A percentile compares a stretch with the other conserved stretches of the same genome.
These are phyloP conservation scores for Catunica adiposa DNA, from an alignment of 2,329 filamentous ascomycete species.

Conservation along the genomic window DNA sequence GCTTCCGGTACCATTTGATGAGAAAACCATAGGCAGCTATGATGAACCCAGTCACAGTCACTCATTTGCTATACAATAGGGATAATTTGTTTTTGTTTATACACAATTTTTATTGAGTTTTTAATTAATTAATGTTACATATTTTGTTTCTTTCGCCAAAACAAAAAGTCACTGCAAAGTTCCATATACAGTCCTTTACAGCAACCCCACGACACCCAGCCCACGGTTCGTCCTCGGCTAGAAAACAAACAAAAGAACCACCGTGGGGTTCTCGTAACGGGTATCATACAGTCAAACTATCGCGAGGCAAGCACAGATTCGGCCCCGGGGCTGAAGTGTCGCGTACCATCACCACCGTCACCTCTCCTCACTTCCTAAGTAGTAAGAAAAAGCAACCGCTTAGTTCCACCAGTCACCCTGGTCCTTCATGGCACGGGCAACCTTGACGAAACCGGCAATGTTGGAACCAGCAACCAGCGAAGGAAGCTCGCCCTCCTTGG, in stretches of 20 bases:
- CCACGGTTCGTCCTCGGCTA: background rate
- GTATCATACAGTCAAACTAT: background rate
- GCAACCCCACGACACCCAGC: background rate
- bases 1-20: too few species aligned
- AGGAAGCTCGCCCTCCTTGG: slow-evolving; percentile 68
- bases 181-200: background rate
- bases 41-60: too few species aligned
- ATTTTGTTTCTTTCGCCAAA: too few species aligned
- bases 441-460: slow-evolving; percentile 96
- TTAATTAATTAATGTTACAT: background rate
- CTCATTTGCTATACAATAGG: too few species aligned
- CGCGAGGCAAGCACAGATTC: background rate
- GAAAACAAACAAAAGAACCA: background rate
- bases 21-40: too few species aligned
- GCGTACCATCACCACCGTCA: background rate
- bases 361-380: background rate
- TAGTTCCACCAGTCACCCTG: slow-evolving; percentile 79
- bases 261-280: background rate
- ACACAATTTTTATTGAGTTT: background rate
- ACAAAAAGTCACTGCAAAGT: too few species aligned
- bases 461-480: slow-evolving; percentile 86
- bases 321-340: background rate
- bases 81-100: background rate
- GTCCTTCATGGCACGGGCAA: slow-evolving; percentile 82
- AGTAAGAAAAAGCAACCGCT: background rate